Conservation (phyloP, 257 asterid species). For the Solanum sejunctum region DNA sequence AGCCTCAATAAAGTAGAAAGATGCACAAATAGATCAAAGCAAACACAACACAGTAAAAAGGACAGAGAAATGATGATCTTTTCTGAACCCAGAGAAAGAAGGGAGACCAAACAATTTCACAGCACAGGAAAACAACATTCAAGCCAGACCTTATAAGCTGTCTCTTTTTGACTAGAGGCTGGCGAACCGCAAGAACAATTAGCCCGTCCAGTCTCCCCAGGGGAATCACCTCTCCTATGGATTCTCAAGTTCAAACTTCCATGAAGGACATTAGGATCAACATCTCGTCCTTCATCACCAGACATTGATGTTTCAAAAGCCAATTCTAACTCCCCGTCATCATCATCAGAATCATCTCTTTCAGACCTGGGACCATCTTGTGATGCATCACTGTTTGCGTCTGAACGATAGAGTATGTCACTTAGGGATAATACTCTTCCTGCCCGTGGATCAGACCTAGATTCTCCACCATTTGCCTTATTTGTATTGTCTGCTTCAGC, state of each 20-base stretch:
- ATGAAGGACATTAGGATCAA: constrained; percentile 36
- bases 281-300: constrained; percentile 47
- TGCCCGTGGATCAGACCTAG: constrained; percentile 38
- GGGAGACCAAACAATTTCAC: background rate
- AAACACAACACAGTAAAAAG: background rate
- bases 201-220: constrained; percentile 30
- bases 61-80: background rate
- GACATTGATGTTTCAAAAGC: constrained; percentile 66
- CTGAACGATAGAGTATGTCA: constrained; percentile 76
- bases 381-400: constrained; percentile 56
- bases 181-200: constrained; percentile 34
- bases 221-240: constrained; percentile 52
- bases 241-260: constrained; percentile 64
- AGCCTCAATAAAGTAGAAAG: background rate
- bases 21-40: background rate
- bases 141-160: constrained; percentile 48
- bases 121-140: background rate
- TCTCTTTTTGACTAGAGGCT: constrained; percentile 31
- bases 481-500: constrained; percentile 66
- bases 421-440: constrained; percentile 62
- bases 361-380: constrained; percentile 48
- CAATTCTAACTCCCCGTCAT: constrained; percentile 71
- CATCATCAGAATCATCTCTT: constrained; percentile 79
- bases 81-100: background rate
- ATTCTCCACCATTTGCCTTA: constrained; percentile 39